These are phyloP conservation scores for Suillus paluster DNA, from an alignment of 768 basidiomycete genomes.

Conservation along the genomic window DNA sequence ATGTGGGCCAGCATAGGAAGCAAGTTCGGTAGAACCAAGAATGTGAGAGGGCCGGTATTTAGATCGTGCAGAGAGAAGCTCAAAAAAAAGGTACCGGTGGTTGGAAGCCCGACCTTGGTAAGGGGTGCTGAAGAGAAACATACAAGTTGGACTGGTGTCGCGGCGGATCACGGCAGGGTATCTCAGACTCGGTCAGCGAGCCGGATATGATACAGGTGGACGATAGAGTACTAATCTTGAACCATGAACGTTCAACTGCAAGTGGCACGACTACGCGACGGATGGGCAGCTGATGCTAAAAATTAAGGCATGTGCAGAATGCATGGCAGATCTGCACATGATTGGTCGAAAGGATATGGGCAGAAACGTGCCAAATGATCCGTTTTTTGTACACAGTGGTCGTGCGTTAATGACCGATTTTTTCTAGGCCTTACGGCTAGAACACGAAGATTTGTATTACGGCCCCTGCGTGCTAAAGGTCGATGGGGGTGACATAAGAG, in stretches of 20 bases:
- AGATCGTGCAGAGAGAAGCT: constrained; percentile 23
- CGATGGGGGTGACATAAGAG: too few relatives aligned
- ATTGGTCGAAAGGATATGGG: neutral
- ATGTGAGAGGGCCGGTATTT: constrained; percentile 16
- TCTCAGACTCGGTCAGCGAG: neutral
- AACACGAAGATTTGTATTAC: neutral
- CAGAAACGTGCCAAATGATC: constrained; percentile 12
- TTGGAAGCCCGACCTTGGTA: constrained; percentile 10
- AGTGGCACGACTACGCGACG: neutral
- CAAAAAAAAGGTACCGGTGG: constrained; percentile 15
- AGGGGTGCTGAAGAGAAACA: neutral
- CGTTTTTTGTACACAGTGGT: constrained; percentile 15
- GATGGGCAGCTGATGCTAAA: neutral
- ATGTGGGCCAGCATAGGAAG: constrained; percentile 19
- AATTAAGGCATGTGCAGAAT: constrained; percentile 1
- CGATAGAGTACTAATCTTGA: neutral
- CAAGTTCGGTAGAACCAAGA: constrained; percentile 10
- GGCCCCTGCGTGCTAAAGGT: neutral
- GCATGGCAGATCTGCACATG: constrained; percentile 5
- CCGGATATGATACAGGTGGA: neutral
- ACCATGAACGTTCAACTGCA: neutral
- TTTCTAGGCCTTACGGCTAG: neutral
- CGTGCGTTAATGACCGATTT: constrained; percentile 29
- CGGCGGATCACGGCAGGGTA: constrained; percentile 6
- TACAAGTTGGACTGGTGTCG: neutral